Percentiles rank a stretch among this genome's conserved stretches.
Conservation (phyloP, 441 rosid genomes). For the Croton setiger region DNA sequence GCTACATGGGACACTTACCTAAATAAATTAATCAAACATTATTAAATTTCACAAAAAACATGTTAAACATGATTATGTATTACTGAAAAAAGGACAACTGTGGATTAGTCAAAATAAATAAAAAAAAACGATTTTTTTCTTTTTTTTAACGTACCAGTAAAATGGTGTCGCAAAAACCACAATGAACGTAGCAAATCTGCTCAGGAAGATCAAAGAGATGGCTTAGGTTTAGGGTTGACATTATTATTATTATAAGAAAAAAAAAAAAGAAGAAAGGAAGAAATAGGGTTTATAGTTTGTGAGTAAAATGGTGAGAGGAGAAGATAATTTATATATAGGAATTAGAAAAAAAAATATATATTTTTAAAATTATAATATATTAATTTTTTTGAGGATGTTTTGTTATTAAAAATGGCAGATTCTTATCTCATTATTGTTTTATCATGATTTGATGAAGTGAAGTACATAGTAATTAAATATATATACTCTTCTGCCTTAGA, state of each 20-base stretch:
- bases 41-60: too few species aligned
- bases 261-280: constrained; percentile 17
- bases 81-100: too few species aligned
- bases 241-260: constrained; percentile 15
- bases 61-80: too few species aligned
- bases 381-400: constrained; percentile 2
- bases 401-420: constrained; percentile 1
- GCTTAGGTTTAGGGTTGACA: constrained; percentile 59
- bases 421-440: constrained; percentile 8
- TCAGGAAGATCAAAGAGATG: constrained; percentile 77
- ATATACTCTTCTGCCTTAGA: constrained; percentile 3
- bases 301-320: constrained; percentile 1
- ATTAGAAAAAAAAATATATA: not conserved
- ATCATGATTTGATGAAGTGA: too few species aligned
- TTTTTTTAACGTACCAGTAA: constrained; percentile 48
- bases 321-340: constrained; percentile 10
- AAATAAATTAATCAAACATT: not conserved
- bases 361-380: not conserved
- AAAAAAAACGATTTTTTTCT: too few species aligned
- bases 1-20: constrained; percentile 92
- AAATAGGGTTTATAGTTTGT: not conserved
- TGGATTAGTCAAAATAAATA: too few species aligned
- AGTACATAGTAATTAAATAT: not conserved
- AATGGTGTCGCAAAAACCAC: constrained; percentile 90
- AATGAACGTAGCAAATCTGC: constrained; percentile 91